phyloP scores from a whole-genome alignment of 768 basidiomycete genomes.

The Naganishia kalamii region DNA sequence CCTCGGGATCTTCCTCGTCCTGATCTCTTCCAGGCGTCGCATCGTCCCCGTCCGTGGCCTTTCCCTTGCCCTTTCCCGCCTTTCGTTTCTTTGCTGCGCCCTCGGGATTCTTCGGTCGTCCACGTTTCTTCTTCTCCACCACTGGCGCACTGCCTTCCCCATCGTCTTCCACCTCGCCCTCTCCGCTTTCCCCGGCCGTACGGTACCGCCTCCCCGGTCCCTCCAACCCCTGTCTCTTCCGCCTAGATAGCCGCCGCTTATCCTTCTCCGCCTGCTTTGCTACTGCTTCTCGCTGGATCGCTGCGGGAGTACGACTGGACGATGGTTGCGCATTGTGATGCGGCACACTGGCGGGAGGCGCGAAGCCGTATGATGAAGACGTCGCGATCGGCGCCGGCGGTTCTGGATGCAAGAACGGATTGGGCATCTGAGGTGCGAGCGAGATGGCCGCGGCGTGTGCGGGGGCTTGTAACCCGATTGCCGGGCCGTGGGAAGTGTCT shows the following conservation, averaged over 20 bases:
- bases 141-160: background rate
- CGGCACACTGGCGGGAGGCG: background rate
- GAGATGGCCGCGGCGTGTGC: background rate
- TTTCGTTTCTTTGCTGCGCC: background rate
- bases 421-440: constrained; percentile 12
- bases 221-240: background rate
- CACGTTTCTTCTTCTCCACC: background rate
- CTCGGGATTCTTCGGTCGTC: background rate
- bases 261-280: constrained; percentile 2
- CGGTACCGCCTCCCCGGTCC: background rate
- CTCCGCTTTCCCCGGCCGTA: background rate
- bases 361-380: background rate
- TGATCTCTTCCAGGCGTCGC: background rate
- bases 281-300: background rate
- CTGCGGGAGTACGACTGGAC: background rate
- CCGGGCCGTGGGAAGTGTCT: background rate
- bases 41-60: background rate
- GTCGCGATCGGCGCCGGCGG: background rate
- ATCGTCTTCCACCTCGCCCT: background rate
- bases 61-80: background rate
- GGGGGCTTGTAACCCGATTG: background rate
- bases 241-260: constrained; percentile 1
- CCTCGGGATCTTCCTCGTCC: constrained; percentile 7
- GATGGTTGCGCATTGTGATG: background rate
- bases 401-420: constrained; percentile 14